Evolutionary conservation across 2,329 filamentous ascomycete species (phyloP).

Genomic region (Exophiala mesophila): DNA sequence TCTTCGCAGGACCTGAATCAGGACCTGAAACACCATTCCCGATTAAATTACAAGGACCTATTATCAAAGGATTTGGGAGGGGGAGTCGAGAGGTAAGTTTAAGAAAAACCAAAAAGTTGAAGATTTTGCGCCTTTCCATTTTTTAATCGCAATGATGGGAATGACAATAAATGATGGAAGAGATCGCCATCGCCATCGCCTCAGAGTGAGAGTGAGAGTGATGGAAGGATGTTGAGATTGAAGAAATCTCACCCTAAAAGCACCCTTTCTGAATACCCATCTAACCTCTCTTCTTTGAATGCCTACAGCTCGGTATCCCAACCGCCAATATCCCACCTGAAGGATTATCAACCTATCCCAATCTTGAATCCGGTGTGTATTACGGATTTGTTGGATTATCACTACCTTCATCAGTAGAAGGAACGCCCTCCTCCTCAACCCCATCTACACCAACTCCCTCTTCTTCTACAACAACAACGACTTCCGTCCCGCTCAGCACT

Average conservation of each 20-base stretch:
- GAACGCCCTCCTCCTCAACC: constrained; percentile 5
- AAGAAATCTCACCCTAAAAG: too few species aligned
- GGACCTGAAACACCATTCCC: constrained; percentile 78
- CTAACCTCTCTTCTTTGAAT: too few species aligned
- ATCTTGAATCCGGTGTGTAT: constrained; percentile 76
- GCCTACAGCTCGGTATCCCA: constrained; percentile 76
- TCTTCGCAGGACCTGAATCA: constrained; percentile 65
- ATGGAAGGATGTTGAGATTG: too few species aligned
- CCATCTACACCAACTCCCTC: constrained; percentile 28
- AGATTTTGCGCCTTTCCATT: too few species aligned
- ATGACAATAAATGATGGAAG: too few species aligned
- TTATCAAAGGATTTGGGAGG: constrained; percentile 88
- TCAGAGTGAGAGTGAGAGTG: too few species aligned
- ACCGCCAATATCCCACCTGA: constrained; percentile 79
- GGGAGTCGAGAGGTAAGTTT: constrained; percentile 77
- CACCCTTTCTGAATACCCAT: too few species aligned
- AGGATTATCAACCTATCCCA: constrained; percentile 58
- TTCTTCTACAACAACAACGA: constrained; percentile 20
- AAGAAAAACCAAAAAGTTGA: too few species aligned
- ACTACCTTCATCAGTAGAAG: constrained; percentile 38
- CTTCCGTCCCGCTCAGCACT: neutral
- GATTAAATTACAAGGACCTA: constrained; percentile 73
- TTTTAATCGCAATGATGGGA: too few species aligned
- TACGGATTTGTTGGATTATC: constrained; percentile 82
- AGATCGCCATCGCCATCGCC: too few species aligned